phyloP scores from a whole-genome alignment of 2,329 filamentous ascomycete genomes.

The Monosporascus sp. region DNA sequence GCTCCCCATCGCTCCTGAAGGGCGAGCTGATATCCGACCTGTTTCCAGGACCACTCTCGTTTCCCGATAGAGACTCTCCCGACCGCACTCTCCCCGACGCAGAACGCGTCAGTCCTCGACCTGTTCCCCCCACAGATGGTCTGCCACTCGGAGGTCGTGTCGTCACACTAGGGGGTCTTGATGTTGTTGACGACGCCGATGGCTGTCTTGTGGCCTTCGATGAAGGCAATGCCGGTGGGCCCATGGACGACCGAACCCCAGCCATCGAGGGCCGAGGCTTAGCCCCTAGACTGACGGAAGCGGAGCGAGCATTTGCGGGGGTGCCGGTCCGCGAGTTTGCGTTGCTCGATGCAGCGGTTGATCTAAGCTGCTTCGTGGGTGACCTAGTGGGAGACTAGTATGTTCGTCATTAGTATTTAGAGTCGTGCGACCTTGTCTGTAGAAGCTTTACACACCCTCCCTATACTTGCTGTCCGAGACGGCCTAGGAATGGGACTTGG shows the following conservation, averaged over 20 bases:
- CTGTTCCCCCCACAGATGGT: conserved; percentile 24
- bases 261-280: conserved; percentile 53
- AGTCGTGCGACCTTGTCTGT: too few species aligned
- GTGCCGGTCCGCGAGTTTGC: conserved; percentile 60
- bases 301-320: conserved; percentile 50
- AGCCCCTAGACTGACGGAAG: conserved; percentile 30
- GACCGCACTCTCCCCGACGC: conserved; percentile 39
- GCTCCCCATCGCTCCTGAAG: conserved; percentile 46
- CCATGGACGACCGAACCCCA: conserved; percentile 60
- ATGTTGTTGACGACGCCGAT: conserved; percentile 38
- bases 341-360: conserved; percentile 47
- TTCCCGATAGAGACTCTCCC: conserved; percentile 39
- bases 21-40: conserved; percentile 39
- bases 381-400: conserved; percentile 70
- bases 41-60: conserved; percentile 29
- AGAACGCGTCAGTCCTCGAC: conserved; percentile 33
- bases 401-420: conserved; percentile 14
- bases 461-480: conserved; percentile 50
- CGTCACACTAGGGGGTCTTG: conserved; percentile 24
- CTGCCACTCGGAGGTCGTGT: conserved; percentile 34
- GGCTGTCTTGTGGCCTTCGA: conserved; percentile 38
- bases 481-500: conserved; percentile 62
- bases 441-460: conserved; percentile 41
- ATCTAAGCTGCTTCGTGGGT: conserved; percentile 66
- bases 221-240: conserved; percentile 51